These are phyloP conservation scores for Starmerella tilneyi DNA, from an alignment of 805 yeast species.

Conservation along the genomic window DNA sequence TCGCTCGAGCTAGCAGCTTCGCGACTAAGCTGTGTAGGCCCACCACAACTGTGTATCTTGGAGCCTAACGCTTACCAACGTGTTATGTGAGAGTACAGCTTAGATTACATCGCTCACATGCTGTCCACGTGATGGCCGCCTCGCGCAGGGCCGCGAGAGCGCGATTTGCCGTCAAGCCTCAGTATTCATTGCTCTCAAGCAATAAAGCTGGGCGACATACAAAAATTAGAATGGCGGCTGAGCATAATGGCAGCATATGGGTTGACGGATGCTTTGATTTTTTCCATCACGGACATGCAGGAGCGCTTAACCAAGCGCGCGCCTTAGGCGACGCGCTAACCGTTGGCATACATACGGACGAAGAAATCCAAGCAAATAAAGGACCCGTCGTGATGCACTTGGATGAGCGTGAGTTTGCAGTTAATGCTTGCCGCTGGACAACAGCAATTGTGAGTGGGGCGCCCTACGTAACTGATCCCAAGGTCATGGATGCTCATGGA, in stretches of 20 bases:
- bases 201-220: background rate
- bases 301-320: constrained; percentile 89
- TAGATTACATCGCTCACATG: too few relatives aligned
- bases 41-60: too few relatives aligned
- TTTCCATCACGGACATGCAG: constrained; percentile 95
- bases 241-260: constrained; percentile 54
- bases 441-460: constrained; percentile 61
- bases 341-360: constrained; percentile 90
- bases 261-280: constrained; percentile 97
- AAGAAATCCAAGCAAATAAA: constrained; percentile 68
- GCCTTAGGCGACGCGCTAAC: constrained; percentile 63
- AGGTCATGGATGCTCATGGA: constrained; percentile 57
- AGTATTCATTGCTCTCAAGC: too few relatives aligned
- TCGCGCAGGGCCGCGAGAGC: too few relatives aligned
- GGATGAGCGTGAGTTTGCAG: constrained; percentile 72
- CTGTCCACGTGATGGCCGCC: too few relatives aligned
- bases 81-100: too few relatives aligned
- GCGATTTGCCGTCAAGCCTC: too few relatives aligned
- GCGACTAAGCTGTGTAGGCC: background rate
- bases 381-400: constrained; percentile 91
- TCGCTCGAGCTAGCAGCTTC: background rate
- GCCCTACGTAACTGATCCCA: constrained; percentile 87
- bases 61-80: too few relatives aligned
- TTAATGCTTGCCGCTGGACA: constrained; percentile 84
- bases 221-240: background rate